A percentile compares a stretch with the other conserved stretches of the same genome.
Evolutionary conservation across 768 basidiomycete genomes (phyloP).

Genomic region (Albatrellus ellisii): DNA sequence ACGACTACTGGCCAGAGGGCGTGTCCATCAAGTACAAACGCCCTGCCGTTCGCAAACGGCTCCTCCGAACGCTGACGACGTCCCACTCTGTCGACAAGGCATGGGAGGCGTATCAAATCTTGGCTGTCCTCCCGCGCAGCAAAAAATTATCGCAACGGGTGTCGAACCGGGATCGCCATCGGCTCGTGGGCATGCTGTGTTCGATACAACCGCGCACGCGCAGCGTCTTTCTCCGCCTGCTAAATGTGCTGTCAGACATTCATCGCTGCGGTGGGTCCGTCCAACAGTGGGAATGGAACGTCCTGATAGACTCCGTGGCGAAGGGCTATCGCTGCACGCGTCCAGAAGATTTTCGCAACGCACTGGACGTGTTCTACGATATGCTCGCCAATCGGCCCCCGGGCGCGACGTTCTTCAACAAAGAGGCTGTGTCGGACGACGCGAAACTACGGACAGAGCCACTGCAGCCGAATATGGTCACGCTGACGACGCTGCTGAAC

Average conservation of each 20-base stretch:
- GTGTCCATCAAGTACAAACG: not conserved
- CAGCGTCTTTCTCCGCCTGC: conserved; percentile 44
- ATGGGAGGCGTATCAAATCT: conserved; percentile 31
- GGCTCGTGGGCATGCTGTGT: conserved; percentile 46
- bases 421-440: conserved; percentile 8
- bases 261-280: conserved; percentile 40
- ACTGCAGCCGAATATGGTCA: conserved; percentile 45
- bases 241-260: conserved; percentile 53
- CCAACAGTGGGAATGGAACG: conserved; percentile 64
- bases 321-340: conserved; percentile 47
- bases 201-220: conserved; percentile 42
- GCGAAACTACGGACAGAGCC: not conserved
- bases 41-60: conserved; percentile 8
- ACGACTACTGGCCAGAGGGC: no score
- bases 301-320: conserved; percentile 54
- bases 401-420: conserved; percentile 19
- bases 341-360: conserved; percentile 41
- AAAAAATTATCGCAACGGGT: not conserved
- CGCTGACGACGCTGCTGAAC: conserved; percentile 54
- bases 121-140: conserved; percentile 17
- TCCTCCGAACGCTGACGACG: conserved; percentile 22
- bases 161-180: conserved; percentile 34
- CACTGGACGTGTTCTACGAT: conserved; percentile 48
- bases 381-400: conserved; percentile 35
- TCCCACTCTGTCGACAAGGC: conserved; percentile 22